Percentiles rank a stretch among this genome's conserved stretches.
Evolutionary conservation across 2,329 filamentous ascomycete genomes (phyloP).

Genomic region (Ramularia endophylla): DNA sequence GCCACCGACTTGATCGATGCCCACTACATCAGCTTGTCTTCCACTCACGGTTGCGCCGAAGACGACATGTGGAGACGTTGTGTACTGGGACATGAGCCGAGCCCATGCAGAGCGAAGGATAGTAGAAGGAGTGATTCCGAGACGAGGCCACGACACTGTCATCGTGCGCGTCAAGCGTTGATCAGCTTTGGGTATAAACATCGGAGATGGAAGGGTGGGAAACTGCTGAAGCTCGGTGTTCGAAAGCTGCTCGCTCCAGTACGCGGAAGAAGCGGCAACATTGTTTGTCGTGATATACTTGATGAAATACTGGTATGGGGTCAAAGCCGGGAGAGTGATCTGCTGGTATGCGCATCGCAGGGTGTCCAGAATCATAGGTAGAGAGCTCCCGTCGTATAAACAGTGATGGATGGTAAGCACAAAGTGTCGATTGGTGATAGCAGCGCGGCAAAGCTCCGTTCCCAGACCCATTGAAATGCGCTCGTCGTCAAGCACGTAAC

Average conservation of each 20-base stretch:
- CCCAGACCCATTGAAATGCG: slow-evolving; percentile 35
- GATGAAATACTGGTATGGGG: background rate
- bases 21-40: slow-evolving; percentile 6
- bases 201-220: background rate
- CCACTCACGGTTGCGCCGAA: slow-evolving; percentile 8
- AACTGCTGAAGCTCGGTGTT: background rate
- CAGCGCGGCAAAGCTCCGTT: slow-evolving; percentile 34
- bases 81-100: slow-evolving; percentile 5
- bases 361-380: slow-evolving; percentile 1
- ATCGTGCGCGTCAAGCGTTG: too few relatives aligned
- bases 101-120: slow-evolving; percentile 10
- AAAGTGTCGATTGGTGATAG: slow-evolving; percentile 26
- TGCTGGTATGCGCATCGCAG: background rate
- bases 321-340: background rate
- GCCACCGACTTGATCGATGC: slow-evolving; percentile 6
- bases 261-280: background rate
- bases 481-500: slow-evolving; percentile 30
- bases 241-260: background rate
- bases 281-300: slow-evolving; percentile 6
- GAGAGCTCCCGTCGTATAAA: slow-evolving; percentile 33
- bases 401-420: slow-evolving; percentile 35
- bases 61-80: slow-evolving; percentile 5
- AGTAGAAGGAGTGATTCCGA: slow-evolving; percentile 3
- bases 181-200: too few relatives aligned
- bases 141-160: background rate